Evolutionary conservation across 139 green algal genomes (phyloP), one percentile per base, ranked within the genome.

Genomic region (Chlamydomonas schloesseri): DNA sequence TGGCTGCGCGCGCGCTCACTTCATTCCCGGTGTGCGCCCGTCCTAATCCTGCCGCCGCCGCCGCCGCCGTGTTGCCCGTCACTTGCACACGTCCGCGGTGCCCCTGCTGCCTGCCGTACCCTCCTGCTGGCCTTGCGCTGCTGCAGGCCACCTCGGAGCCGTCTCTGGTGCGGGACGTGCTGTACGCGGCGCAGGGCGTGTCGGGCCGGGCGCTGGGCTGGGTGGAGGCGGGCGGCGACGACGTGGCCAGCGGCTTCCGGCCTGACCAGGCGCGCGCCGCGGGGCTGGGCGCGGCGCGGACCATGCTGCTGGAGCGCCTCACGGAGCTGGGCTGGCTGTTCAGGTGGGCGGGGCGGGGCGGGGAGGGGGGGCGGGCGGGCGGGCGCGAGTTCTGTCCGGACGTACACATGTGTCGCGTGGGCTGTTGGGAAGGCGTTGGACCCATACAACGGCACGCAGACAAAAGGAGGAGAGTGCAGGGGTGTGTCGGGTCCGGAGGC

Each of bases 151-250:
- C 55, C 33, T 89, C 80, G 23, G 95, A 99, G 89, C 80, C 87
- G 9, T 67, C 86, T n/a, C 91, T 99, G 31, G 96, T 99, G n/a
- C 84, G 90, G 18, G 97, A 99, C 50, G 89, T 97, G 58, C 84
- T 99, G 71, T 96, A 93, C 67, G 87, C 88, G 9, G 96, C 92
- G 84, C 95, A 97, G 84, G 96, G 94, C 36, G 93, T 98, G 47
- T 87, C 94, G 24, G 95, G 97, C 50, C 68, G 83, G 2, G 24
- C 29, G 31, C n/a, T 76, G n/a, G 23, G 29, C 37, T 84, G 42
- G 64, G 6, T 65, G 26, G 3, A 69, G 29, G 50, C 46, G 1
- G 34, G 31, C 23, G 67, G 53, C 18, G 29, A 29, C 8, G 64
- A 84, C 15, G 33, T 74, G 60, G 29, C 23, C 23, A 34, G 42